phyloP scores from a whole-genome alignment of 2,329 filamentous ascomycete genomes.

The Sporothrix schenckii region DNA sequence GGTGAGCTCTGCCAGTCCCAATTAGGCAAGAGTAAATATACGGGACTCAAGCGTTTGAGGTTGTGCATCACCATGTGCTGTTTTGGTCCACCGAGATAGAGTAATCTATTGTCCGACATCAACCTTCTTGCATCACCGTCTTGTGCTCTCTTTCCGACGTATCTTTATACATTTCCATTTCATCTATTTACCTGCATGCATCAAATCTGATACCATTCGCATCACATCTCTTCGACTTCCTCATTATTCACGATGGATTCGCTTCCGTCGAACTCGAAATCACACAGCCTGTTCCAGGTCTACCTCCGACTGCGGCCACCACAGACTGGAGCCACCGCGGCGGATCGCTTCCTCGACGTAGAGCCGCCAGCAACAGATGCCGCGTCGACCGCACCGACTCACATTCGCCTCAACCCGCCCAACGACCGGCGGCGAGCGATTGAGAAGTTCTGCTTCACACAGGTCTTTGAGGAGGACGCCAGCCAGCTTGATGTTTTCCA shows the following conservation, averaged over 20 bases:
- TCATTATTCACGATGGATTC: conserved; percentile 45
- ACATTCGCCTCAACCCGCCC: conserved; percentile 78
- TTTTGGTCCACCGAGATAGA: conserved; percentile 20
- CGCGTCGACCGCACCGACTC: conserved; percentile 56
- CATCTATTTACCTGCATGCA: conserved; percentile 3
- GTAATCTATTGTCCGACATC: conserved; percentile 4
- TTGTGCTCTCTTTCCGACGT: background rate
- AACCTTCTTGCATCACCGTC: conserved; percentile 12
- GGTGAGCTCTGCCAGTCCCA: conserved; percentile 31
- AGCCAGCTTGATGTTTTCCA: conserved; percentile 86
- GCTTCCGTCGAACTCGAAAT: conserved; percentile 38
- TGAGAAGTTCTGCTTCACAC: conserved; percentile 92
- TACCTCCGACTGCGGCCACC: conserved; percentile 82
- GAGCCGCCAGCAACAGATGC: conserved; percentile 55
- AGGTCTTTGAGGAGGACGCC: conserved; percentile 85
- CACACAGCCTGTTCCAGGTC: conserved; percentile 77
- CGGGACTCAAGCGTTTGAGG: background rate
- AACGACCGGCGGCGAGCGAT: conserved; percentile 84
- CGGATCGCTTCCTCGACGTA: conserved; percentile 77
- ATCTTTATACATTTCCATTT: background rate
- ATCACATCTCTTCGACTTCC: background rate
- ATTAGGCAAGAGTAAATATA: conserved; percentile 36
- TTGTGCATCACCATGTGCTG: conserved; percentile 25
- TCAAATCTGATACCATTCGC: background rate
- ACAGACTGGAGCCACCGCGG: conserved; percentile 47